Evolutionary conservation across 176 grass and related monocot genomes (phyloP), one percentile per base, ranked within the genome.

Genomic region (Melocanna baccifera): DNA sequence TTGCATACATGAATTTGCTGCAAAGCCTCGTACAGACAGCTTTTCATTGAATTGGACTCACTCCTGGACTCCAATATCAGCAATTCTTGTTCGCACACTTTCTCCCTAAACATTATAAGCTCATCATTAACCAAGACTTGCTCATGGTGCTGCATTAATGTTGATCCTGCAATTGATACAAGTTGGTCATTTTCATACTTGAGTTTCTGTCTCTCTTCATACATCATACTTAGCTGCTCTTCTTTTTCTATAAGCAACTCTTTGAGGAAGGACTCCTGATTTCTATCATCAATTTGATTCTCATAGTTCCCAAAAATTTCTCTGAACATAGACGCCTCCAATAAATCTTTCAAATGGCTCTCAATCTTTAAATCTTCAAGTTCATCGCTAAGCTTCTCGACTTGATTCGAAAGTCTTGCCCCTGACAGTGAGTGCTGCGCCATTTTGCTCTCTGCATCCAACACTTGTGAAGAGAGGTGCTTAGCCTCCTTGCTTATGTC

Each of bases 161-260:
- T 87, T 12, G 93, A 98, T 32, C 66, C 67, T 51, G 73, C 86
- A 30, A 90, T 89, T 55, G 77, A 73, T 53, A 79, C 64, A 18
- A 98, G 86, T 65, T 87, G 92, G 43, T 89, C 78, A 59, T 90
- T 93, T 88, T 95, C 85, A 40, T 85, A 80, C 80, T 95, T 92
- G 26, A 98, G 76, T 57, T 90, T 95, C 66, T 88, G 80, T 25
- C 89, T 92, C 30, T 95, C 87, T 75, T 88, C 77, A 55, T 90
- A 82, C 76, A 81, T 63, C 55, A 40, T 63, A 41, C 2, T 80
- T 11, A 91, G 45, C 41, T 68, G 74, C 61, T 93, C 89, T 73
- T 93, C 86, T 75, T 86, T 89, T 81, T 92, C 88, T 81, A 73
- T 15, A 64, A 89, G 74, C 52, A 85, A 42, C 30, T 90, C 81